Conservation (phyloP, 2,329 filamentous ascomycete species). For the Colletotrichum orbiculare region DNA sequence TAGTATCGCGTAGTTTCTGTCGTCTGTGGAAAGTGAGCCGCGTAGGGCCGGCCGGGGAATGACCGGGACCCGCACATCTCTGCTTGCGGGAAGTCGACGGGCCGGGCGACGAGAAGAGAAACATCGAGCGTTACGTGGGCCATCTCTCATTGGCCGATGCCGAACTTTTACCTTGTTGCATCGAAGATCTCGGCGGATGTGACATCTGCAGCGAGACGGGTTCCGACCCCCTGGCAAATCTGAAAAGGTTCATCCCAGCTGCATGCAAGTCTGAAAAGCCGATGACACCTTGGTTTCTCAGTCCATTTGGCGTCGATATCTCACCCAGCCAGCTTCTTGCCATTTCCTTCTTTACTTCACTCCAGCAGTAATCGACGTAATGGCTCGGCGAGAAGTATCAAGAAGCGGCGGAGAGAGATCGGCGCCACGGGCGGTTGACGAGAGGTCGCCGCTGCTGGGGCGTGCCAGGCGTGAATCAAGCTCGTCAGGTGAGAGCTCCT, state of each 20-base stretch:
- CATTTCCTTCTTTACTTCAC: not conserved
- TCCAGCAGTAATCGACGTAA: not conserved
- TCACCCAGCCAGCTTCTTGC: not conserved
- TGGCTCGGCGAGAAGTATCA: conserved; percentile 19
- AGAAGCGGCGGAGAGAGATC: not conserved
- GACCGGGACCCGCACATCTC: conserved; percentile 9
- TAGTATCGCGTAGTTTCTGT: not conserved
- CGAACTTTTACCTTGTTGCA: not conserved
- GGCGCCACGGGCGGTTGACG: conserved; percentile 1
- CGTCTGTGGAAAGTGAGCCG: not conserved
- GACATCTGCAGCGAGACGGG: conserved; percentile 1
- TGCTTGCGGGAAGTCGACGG: not conserved
- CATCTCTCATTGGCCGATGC: conserved; percentile 17
- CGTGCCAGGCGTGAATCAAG: conserved; percentile 24
- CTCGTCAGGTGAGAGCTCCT: conserved; percentile 33
- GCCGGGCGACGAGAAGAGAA: not conserved
- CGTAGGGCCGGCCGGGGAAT: not conserved
- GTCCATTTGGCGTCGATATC: not conserved
- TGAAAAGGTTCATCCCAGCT: conserved; percentile 21
- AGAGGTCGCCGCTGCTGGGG: conserved; percentile 26
- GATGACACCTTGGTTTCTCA: conserved; percentile 25
- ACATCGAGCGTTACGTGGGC: conserved; percentile 3
- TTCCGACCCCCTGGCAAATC: not conserved
- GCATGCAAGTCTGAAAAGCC: conserved; percentile 9
- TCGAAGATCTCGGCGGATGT: conserved; percentile 11